Conservation (phyloP, 441 rosid species). For the Breynia disticha region DNA sequence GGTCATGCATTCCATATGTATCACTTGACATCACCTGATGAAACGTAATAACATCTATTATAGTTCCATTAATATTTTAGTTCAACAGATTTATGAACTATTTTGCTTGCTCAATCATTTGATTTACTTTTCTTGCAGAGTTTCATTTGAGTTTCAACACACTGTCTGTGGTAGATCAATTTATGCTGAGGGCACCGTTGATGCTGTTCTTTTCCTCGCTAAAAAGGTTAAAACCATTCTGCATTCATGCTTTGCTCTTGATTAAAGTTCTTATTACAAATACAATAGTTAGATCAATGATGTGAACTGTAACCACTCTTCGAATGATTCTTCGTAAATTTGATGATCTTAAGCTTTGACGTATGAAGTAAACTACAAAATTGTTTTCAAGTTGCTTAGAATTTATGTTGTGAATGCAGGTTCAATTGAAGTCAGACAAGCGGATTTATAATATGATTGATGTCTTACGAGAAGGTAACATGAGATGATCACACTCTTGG, state of each 20-base stretch:
- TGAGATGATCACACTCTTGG: conserved; percentile 34
- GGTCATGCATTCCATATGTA: conserved; percentile 95
- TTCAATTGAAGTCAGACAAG: conserved; percentile 51
- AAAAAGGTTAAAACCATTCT: conserved; percentile 44
- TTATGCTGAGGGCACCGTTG: conserved; percentile 92
- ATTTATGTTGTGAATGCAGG: conserved; percentile 24
- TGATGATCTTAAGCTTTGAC: too few species aligned
- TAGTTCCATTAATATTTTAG: not conserved
- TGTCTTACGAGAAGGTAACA: conserved; percentile 74
- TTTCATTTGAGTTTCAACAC: conserved; percentile 92
- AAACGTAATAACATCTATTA: conserved; percentile 41
- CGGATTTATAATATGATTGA: conserved; percentile 78
- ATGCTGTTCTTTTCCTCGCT: conserved; percentile 75
- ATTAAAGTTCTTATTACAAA: not conserved
- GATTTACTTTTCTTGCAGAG: conserved; percentile 35
- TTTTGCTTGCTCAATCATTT: not conserved
- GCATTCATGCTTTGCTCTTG: not conserved
- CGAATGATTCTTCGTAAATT: too few species aligned
- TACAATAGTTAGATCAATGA: not conserved
- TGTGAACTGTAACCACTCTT: too few species aligned
- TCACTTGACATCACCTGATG: conserved; percentile 79
- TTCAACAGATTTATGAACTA: not conserved
- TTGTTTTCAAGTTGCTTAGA: not conserved
- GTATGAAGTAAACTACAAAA: too few species aligned
- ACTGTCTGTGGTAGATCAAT: conserved; percentile 93